phyloP scores from a whole-genome alignment of 495 filamentous ascomycete genomes.

The Penicillium longicatenatum region DNA sequence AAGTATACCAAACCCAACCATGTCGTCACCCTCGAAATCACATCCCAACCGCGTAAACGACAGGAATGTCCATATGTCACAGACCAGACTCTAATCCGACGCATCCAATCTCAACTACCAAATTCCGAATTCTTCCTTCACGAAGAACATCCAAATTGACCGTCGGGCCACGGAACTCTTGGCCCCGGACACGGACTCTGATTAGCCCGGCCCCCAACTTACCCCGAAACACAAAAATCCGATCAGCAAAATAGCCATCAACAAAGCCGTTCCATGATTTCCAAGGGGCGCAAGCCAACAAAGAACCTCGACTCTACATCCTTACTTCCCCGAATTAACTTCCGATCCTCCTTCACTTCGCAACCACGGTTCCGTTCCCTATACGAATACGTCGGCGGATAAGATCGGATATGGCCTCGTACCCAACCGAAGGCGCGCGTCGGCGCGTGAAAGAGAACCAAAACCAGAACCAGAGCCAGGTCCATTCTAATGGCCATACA shows the following conservation, averaged over 20 bases:
- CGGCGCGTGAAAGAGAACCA: background rate
- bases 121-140: no score
- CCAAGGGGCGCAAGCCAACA: background rate
- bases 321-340: background rate
- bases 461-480: background rate
- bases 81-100: background rate
- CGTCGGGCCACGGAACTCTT: background rate
- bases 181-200: background rate
- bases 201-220: constrained; percentile 5
- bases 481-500: background rate
- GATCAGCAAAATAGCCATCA: constrained; percentile 12
- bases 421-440: constrained; percentile 1
- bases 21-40: no score
- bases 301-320: background rate
- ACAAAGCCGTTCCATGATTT: background rate
- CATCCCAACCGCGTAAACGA: background rate
- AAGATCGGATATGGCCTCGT: background rate
- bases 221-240: constrained; percentile 11
- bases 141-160: background rate
- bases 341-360: background rate
- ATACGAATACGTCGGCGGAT: no score
- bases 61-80: background rate
- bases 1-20: background rate
- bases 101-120: background rate
- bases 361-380: background rate